A percentile compares a stretch with the other conserved stretches of the same genome.
Evolutionary conservation across 139 green algal genomes (phyloP).

Genomic region (Nannochloris sp.): DNA sequence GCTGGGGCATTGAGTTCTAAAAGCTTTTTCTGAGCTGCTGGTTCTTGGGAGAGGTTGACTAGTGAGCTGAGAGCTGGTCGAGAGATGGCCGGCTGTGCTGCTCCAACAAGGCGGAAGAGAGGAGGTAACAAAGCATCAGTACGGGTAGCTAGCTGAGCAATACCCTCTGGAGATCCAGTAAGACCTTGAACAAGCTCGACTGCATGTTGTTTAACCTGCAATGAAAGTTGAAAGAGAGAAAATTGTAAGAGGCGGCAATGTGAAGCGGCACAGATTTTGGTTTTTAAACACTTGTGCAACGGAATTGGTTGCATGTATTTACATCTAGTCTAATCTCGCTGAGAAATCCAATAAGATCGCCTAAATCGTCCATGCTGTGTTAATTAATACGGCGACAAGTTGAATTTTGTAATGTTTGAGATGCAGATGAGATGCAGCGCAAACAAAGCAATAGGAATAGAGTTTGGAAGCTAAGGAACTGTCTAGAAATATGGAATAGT

Average conservation of each 20-base stretch:
- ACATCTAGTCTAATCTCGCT: neutral
- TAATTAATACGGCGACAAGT: too few relatives aligned
- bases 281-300: neutral
- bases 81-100: slow-evolving; percentile 14
- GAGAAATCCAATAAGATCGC: slow-evolving; percentile 27
- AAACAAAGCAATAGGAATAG: too few relatives aligned
- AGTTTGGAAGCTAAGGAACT: too few relatives aligned
- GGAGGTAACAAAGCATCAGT: slow-evolving; percentile 33
- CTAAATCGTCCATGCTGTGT: neutral
- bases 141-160: slow-evolving; percentile 29
- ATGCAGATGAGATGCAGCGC: neutral
- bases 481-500: too few relatives aligned
- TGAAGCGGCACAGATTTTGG: neutral
- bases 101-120: slow-evolving; percentile 43
- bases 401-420: neutral
- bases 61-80: slow-evolving; percentile 39
- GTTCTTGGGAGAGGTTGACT: slow-evolving; percentile 63
- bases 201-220: slow-evolving; percentile 27
- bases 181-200: slow-evolving; percentile 58
- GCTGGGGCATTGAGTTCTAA: slow-evolving; percentile 32
- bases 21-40: slow-evolving; percentile 24
- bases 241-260: neutral
- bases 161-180: slow-evolving; percentile 48
- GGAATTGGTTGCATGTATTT: neutral
- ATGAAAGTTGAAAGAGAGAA: too few relatives aligned